Base-by-base conservation (phyloP, 345 rosid species). In the Pistacia integerrima region DNA sequence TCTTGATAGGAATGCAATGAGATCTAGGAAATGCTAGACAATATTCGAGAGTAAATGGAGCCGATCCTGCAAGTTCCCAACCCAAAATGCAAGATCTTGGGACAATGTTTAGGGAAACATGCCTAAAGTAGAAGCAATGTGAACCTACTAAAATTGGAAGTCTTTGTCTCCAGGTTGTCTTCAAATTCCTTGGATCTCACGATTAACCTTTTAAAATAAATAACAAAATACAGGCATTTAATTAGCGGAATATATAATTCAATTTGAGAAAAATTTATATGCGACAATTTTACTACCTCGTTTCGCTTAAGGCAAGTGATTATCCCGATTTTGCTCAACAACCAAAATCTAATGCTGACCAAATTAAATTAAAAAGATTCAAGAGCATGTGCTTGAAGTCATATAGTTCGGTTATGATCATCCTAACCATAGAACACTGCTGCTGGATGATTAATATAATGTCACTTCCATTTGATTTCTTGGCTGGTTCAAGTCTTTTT, bases 311-410 rank as follows among this genome's bases (percentile, higher is more conserved):
- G 12, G 41, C 44, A 62, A 35, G 20, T 18, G 14, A 8, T 16
- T 16, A 18, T 9, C 18, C 22, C 22, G 20, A 69, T 22, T 41
- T 52, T 30, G 13, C 18, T 52, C 14, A 17, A 28, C 14, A 67
- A 69, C 13, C 12, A 14, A 35, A 52, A 70, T 55, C 49, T 3
- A 18, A 70, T 1, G 28, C 2, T 35, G 25, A n/a, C 35, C 16
- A 41, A 71, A n/a, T 3, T 6, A 52, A 12, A 72, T 33, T 18
- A 44, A 41, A 56, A 30, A 51, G 18, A 17, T 13, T 54, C 57
- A 54, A 54, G 7, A 3, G 61, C 81, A 78, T 66, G 81, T 72
- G 81, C 74, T 46, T 12, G 4, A 58, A 67, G 41, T 3, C 68
- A 5, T 28, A 1, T 16, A 30, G 60, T 59, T 33, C 67, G 62